Conservation (phyloP, 768 basidiomycete species). For the Suillus tomentosus region DNA sequence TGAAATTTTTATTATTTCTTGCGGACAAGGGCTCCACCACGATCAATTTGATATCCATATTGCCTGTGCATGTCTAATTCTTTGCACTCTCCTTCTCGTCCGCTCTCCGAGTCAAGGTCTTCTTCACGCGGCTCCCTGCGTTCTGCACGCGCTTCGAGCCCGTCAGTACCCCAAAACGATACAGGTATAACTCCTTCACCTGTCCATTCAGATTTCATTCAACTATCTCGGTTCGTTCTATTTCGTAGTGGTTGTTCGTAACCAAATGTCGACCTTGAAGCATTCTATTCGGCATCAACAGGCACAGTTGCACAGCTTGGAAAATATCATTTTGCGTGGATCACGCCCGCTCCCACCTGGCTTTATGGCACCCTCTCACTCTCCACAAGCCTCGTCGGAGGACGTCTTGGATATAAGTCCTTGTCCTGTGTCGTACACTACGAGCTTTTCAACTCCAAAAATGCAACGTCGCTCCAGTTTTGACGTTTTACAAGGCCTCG, state of each 20-base stretch:
- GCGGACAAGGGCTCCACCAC: constrained; percentile 26
- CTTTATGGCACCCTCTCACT: constrained; percentile 42
- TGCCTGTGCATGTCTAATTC: constrained; percentile 36
- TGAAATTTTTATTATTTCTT: constrained; percentile 15
- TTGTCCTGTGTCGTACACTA: constrained; percentile 35
- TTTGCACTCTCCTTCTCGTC: constrained; percentile 35
- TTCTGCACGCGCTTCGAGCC: constrained; percentile 57
- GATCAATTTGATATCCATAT: constrained; percentile 26
- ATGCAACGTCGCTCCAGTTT: constrained; percentile 67
- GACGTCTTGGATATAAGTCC: constrained; percentile 36
- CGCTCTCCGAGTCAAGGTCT: constrained; percentile 40
- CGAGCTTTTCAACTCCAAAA: constrained; percentile 44
- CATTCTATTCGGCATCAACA: constrained; percentile 84
- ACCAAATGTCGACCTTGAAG: constrained; percentile 79
- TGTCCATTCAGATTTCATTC: constrained; percentile 25
- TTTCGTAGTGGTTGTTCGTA: constrained; percentile 66
- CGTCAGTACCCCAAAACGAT: constrained; percentile 57
- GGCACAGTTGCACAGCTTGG: constrained; percentile 71
- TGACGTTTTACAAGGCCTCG: constrained; percentile 68
- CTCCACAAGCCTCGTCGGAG: constrained; percentile 36
- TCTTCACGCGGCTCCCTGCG: constrained; percentile 51
- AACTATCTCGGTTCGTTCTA: constrained; percentile 28
- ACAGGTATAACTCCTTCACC: constrained; percentile 52
- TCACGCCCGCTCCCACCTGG: constrained; percentile 58
- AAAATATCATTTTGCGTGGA: constrained; percentile 65